These are phyloP conservation scores for Microcera coccophila DNA, from an alignment of 2,329 filamentous ascomycete species.

Conservation along the genomic window DNA sequence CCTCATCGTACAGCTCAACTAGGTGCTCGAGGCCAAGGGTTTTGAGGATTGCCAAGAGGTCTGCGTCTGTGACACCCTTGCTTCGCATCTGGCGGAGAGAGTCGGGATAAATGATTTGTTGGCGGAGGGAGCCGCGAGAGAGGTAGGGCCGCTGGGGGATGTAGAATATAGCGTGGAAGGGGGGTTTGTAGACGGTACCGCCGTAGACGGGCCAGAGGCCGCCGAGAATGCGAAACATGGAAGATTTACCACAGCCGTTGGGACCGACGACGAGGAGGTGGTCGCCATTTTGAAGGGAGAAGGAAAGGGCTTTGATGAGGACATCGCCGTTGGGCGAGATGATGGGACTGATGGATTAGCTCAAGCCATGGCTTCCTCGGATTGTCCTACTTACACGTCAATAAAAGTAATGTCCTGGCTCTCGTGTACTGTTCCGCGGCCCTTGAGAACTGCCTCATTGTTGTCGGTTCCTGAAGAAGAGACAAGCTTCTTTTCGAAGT, in stretches of 20 bases:
- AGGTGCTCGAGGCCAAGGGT: conserved; percentile 81
- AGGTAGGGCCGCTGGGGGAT: conserved; percentile 95
- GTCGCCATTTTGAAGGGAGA: conserved; percentile 79
- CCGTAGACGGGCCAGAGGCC: conserved; percentile 98
- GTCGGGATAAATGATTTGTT: conserved; percentile 97
- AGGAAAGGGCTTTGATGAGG: conserved; percentile 78
- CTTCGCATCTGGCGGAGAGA: conserved; percentile 80
- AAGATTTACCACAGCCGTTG: conserved; percentile 96
- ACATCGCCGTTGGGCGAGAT: conserved; percentile 96
- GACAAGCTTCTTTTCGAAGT: conserved; percentile 94
- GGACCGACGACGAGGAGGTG: conserved; percentile 93
- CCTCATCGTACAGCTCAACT: conserved; percentile 68
- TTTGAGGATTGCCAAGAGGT: conserved; percentile 71
- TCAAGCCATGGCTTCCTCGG: neutral
- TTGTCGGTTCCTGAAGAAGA: conserved; percentile 78
- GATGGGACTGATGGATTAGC: conserved; percentile 59
- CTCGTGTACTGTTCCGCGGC: conserved; percentile 77
- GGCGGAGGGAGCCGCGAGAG: conserved; percentile 83
- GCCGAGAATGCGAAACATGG: conserved; percentile 90
- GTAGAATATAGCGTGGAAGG: conserved; percentile 93
- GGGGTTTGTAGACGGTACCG: conserved; percentile 85
- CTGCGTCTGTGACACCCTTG: conserved; percentile 75
- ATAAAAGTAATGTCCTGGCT: conserved; percentile 80
- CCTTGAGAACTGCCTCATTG: conserved; percentile 77
- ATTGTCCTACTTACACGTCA: conserved; percentile 58